A percentile compares a stretch with the other conserved stretches of the same genome.
Evolutionary conservation across 176 grass and related monocot species (phyloP).

Genomic region (Phoenix roebelenii): DNA sequence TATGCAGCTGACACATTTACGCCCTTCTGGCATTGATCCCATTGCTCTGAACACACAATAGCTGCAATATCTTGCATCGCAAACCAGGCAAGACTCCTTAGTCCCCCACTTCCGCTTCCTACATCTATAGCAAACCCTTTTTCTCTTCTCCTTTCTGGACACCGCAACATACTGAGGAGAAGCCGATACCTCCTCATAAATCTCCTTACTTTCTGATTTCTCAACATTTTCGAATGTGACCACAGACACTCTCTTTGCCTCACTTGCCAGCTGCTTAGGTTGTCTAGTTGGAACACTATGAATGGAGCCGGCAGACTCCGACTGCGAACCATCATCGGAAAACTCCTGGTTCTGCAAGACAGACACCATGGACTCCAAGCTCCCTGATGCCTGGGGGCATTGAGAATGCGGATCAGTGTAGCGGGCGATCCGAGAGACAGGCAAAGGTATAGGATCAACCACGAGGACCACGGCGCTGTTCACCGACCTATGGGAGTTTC

Average conservation of each 20-base stretch:
- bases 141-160: slow-evolving; percentile 44
- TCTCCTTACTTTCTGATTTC: slow-evolving; percentile 44
- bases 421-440: slow-evolving; percentile 58
- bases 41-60: slow-evolving; percentile 79
- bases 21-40: slow-evolving; percentile 94
- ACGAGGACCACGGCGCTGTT: slow-evolving; percentile 38
- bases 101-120: slow-evolving; percentile 84
- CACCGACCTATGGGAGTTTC: slow-evolving; percentile 16
- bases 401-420: slow-evolving; percentile 5
- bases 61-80: slow-evolving; percentile 55
- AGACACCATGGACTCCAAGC: slow-evolving; percentile 29
- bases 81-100: slow-evolving; percentile 85
- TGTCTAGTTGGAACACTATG: slow-evolving; percentile 27
- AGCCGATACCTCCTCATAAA: slow-evolving; percentile 23
- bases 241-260: slow-evolving; percentile 36
- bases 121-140: slow-evolving; percentile 49
- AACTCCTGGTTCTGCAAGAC: slow-evolving; percentile 50
- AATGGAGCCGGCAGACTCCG: slow-evolving; percentile 35
- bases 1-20: slow-evolving; percentile 82
- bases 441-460: slow-evolving; percentile 51
- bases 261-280: slow-evolving; percentile 7
- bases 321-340: slow-evolving; percentile 34
- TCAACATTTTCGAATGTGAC: slow-evolving; percentile 55
- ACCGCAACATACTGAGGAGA: slow-evolving; percentile 36
- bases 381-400: slow-evolving; percentile 1